phyloP scores from a whole-genome alignment of 116 monocot genomes.

The Cymodocea nodosa region DNA sequence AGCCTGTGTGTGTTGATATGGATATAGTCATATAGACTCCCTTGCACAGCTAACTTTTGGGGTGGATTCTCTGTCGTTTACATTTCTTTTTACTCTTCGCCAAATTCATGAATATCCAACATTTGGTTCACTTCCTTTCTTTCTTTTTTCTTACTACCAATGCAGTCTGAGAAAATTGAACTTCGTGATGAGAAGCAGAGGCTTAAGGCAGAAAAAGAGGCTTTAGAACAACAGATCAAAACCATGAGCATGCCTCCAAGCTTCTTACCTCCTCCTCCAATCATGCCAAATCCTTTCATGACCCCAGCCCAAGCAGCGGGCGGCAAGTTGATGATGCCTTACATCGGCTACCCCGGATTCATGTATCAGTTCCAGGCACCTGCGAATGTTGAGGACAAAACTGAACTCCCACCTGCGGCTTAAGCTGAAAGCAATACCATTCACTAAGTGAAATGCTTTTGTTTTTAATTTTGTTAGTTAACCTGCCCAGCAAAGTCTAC shows the following conservation, averaged over 20 bases:
- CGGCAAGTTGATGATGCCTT: conserved; percentile 63
- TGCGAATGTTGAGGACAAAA: conserved; percentile 64
- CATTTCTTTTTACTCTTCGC: too few relatives aligned
- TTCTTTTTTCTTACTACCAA: neutral
- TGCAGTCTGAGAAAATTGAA: conserved; percentile 80
- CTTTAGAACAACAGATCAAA: conserved; percentile 85
- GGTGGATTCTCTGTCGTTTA: too few relatives aligned
- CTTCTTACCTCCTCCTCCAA: conserved; percentile 43
- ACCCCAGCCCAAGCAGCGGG: conserved; percentile 33
- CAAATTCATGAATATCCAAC: too few relatives aligned
- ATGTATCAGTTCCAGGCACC: conserved; percentile 92
- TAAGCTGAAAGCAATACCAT: conserved; percentile 10
- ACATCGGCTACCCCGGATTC: conserved; percentile 64
- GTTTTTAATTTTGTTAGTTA: too few relatives aligned
- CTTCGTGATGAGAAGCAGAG: conserved; percentile 92
- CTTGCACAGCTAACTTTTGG: too few relatives aligned
- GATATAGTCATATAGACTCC: too few relatives aligned
- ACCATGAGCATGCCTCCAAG: conserved; percentile 41
- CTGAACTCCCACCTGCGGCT: conserved; percentile 77
- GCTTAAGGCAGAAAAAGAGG: conserved; percentile 83
- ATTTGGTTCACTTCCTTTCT: neutral
- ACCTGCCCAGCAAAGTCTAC: too few relatives aligned
- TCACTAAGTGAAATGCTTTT: too few relatives aligned
- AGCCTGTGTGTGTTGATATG: too few relatives aligned
- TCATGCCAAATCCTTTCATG: conserved; percentile 48